Conservation (phyloP, 192 early-diverging fungal genomes). For the Linnemannia schmuckeri region DNA sequence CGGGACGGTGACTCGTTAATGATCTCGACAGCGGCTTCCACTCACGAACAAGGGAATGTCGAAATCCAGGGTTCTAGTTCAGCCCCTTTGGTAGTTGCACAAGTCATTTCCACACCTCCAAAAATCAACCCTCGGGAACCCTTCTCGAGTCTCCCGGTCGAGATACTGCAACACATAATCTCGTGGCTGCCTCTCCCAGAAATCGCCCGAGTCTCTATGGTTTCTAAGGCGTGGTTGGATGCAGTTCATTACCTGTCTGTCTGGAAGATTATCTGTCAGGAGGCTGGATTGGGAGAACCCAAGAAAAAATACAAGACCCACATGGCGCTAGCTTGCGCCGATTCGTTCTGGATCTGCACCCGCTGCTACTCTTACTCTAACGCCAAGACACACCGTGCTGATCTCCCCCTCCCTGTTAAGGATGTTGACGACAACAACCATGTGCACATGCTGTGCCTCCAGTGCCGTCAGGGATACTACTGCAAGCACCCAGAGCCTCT, state of each 20-base stretch:
- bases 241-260: neutral
- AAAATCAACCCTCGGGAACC: slow-evolving; percentile 16
- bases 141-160: slow-evolving; percentile 17
- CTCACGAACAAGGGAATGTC: neutral
- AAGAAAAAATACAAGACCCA: slow-evolving; percentile 11
- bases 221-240: slow-evolving; percentile 23
- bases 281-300: slow-evolving; percentile 7
- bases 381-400: neutral
- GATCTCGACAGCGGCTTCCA: neutral
- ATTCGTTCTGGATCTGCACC: slow-evolving; percentile 22
- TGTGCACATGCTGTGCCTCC: slow-evolving; percentile 7
- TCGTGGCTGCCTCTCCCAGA: slow-evolving; percentile 5
- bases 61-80: neutral
- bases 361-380: slow-evolving; percentile 9
- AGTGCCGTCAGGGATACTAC: slow-evolving; percentile 20
- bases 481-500: neutral
- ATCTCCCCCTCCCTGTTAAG: slow-evolving; percentile 24
- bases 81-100: neutral
- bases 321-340: slow-evolving; percentile 26
- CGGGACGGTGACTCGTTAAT: neutral
- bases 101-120: neutral
- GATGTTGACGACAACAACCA: neutral
- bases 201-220: slow-evolving; percentile 10
- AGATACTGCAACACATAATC: slow-evolving; percentile 28
- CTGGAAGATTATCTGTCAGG: slow-evolving; percentile 13